Percentiles rank a stretch among this genome's conserved stretches.
Conservation (phyloP, 1,284 basidiomycete species). For the Phylloporus gajari region DNA sequence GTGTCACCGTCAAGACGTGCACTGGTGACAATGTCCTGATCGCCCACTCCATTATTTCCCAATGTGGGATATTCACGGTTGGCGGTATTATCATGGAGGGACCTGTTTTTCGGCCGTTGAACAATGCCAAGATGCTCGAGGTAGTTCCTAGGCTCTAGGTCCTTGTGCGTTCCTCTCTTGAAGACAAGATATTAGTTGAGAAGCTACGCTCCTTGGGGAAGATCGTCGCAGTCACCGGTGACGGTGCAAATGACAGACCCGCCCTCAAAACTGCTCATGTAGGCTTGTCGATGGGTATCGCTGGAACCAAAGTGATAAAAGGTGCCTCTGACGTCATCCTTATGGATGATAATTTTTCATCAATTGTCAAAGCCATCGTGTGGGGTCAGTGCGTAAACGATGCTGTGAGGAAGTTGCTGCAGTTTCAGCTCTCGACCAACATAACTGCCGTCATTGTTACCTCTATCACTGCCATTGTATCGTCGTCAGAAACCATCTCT, state of each 20-base stretch:
- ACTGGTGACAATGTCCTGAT: slow-evolving; percentile 98
- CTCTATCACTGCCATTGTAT: slow-evolving; percentile 90
- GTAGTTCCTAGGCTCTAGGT: slow-evolving; percentile 79
- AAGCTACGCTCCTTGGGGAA: slow-evolving; percentile 90
- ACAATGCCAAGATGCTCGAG: slow-evolving; percentile 65
- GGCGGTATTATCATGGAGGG: slow-evolving; percentile 99
- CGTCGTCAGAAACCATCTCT: slow-evolving; percentile 64
- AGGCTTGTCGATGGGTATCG: slow-evolving; percentile 89
- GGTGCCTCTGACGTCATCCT: slow-evolving; percentile 99
- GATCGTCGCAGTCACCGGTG: slow-evolving; percentile 95
- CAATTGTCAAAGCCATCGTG: slow-evolving; percentile 97
- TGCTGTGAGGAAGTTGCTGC: slow-evolving; percentile 95
- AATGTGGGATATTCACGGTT: slow-evolving; percentile 93
- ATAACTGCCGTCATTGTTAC: slow-evolving; percentile 96
- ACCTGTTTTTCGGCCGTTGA: slow-evolving; percentile 76
- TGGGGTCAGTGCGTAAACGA: slow-evolving; percentile 99
- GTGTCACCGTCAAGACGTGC: slow-evolving; percentile 98
- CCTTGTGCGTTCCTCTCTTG: slow-evolving; percentile 94
- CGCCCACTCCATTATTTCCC: slow-evolving; percentile 91
- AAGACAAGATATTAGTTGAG: slow-evolving; percentile 95
- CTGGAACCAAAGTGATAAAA: slow-evolving; percentile 98
- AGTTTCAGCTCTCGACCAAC: slow-evolving; percentile 98
- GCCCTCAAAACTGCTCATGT: slow-evolving; percentile 95
- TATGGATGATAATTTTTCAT: slow-evolving; percentile 98
- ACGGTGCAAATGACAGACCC: slow-evolving; percentile 98